phyloP scores from a whole-genome alignment of 768 basidiomycete species.

The Phallus indusiatus region DNA sequence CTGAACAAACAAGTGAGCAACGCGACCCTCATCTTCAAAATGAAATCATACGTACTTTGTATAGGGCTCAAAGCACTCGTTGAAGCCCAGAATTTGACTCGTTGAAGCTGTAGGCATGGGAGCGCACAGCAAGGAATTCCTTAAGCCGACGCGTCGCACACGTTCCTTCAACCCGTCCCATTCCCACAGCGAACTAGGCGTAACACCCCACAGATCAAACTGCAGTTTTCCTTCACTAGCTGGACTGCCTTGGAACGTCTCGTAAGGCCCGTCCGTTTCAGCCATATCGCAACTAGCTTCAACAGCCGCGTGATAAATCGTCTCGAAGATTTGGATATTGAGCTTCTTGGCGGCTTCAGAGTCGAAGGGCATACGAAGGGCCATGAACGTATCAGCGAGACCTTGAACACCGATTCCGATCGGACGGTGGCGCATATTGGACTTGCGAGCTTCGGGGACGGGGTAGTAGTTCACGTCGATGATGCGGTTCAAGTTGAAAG shows the following conservation, averaged over 20 bases:
- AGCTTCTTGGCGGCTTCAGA: slow-evolving; percentile 76
- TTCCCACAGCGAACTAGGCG: slow-evolving; percentile 87
- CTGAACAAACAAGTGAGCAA: slow-evolving; percentile 27
- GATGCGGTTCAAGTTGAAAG: slow-evolving; percentile 87
- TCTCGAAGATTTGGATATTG: slow-evolving; percentile 96
- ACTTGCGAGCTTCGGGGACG: slow-evolving; percentile 78
- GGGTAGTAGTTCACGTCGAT: slow-evolving; percentile 97
- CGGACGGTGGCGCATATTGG: slow-evolving; percentile 95
- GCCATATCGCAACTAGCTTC: slow-evolving; percentile 90
- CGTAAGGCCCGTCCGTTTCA: slow-evolving; percentile 68
- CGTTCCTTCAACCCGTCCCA: slow-evolving; percentile 83
- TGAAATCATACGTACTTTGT: slow-evolving; percentile 50
- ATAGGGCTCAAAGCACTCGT: slow-evolving; percentile 99
- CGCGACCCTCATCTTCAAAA: not conserved
- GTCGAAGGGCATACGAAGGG: slow-evolving; percentile 92
- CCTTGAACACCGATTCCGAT: slow-evolving; percentile 98
- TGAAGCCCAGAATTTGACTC: slow-evolving; percentile 95
- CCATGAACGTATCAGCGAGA: slow-evolving; percentile 97
- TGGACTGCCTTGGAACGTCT: slow-evolving; percentile 88
- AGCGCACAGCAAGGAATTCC: slow-evolving; percentile 84
- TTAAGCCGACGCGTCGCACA: slow-evolving; percentile 62
- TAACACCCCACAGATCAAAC: slow-evolving; percentile 92
- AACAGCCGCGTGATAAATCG: slow-evolving; percentile 91
- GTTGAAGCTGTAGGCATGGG: slow-evolving; percentile 99
- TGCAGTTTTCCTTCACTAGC: slow-evolving; percentile 81